These are phyloP conservation scores for Cantharellus cinnabarinus DNA, from an alignment of 768 basidiomycete genomes.

Conservation along the genomic window DNA sequence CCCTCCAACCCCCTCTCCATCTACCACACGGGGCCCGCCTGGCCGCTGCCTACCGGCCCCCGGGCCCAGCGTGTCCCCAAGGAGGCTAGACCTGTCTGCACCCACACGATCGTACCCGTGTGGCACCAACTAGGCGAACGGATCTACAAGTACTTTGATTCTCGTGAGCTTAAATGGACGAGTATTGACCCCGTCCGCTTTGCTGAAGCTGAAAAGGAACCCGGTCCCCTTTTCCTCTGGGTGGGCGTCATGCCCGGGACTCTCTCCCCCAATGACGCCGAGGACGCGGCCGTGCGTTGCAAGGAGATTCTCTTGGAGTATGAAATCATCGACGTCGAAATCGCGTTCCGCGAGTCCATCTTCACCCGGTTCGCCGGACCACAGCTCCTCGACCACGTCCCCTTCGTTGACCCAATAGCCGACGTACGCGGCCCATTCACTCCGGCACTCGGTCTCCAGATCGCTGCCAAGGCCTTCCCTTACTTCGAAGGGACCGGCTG, in stretches of 20 bases:
- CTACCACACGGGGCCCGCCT: background rate
- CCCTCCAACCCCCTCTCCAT: background rate
- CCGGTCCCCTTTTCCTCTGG: constrained; percentile 3
- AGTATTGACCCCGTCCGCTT: constrained; percentile 17
- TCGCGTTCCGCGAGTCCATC: constrained; percentile 18
- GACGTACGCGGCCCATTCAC: constrained; percentile 15
- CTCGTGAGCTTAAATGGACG: constrained; percentile 14
- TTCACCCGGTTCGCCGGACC: constrained; percentile 10
- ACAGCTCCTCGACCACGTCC: constrained; percentile 10
- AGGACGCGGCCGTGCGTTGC: constrained; percentile 1
- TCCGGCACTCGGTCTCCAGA: constrained; percentile 20
- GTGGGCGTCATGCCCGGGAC: constrained; percentile 5
- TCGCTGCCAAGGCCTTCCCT: constrained; percentile 14
- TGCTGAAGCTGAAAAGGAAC: constrained; percentile 9
- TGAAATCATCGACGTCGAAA: constrained; percentile 16
- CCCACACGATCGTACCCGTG: constrained; percentile 12
- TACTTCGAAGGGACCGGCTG: constrained; percentile 21
- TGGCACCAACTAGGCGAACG: constrained; percentile 14
- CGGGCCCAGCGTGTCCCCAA: constrained; percentile 1
- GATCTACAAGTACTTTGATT: constrained; percentile 15
- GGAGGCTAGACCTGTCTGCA: constrained; percentile 15
- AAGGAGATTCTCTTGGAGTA: background rate
- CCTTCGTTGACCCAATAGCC: constrained; percentile 9
- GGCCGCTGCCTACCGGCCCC: background rate
- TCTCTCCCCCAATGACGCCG: background rate